Conservation (phyloP, 176 grass and related monocot genomes). For the Aegilops longissima region DNA sequence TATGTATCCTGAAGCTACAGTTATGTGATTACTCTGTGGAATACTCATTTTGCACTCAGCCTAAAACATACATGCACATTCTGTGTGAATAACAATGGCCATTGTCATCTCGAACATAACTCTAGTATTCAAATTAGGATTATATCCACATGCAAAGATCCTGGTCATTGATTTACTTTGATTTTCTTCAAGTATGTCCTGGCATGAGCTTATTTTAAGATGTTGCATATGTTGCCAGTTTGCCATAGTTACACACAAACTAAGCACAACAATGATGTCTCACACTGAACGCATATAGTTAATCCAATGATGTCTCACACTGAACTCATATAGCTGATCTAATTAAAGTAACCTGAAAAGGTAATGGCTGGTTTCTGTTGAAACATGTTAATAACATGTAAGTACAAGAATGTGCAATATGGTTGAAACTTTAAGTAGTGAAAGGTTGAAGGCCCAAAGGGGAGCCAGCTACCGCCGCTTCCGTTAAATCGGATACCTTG, state of each 20-base stretch:
- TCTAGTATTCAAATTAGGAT: not conserved
- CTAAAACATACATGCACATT: not conserved
- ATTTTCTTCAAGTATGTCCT: not conserved
- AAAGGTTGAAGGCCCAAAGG: not conserved
- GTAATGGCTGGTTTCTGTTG: not conserved
- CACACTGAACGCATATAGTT: not conserved
- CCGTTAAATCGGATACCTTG: slow-evolving; percentile 48
- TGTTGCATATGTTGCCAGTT: not conserved
- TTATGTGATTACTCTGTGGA: not conserved
- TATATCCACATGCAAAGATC: slow-evolving; percentile 17
- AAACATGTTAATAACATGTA: not conserved
- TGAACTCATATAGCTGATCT: not conserved
- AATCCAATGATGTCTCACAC: not conserved
- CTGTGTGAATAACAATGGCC: not conserved
- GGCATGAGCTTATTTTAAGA: slow-evolving; percentile 11
- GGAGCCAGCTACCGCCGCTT: not conserved
- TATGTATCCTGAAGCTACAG: slow-evolving; percentile 4
- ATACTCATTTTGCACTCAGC: not conserved
- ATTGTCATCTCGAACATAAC: not conserved
- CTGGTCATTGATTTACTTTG: not conserved
- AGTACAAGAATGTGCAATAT: not conserved
- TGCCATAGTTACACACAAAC: not conserved
- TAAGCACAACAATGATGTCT: not conserved
- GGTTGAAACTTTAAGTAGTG: slow-evolving; percentile 11
- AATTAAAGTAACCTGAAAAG: slow-evolving; percentile 14